Evolutionary conservation across 2,329 filamentous ascomycete genomes (phyloP).

Genomic region (Ilyonectria sp.): DNA sequence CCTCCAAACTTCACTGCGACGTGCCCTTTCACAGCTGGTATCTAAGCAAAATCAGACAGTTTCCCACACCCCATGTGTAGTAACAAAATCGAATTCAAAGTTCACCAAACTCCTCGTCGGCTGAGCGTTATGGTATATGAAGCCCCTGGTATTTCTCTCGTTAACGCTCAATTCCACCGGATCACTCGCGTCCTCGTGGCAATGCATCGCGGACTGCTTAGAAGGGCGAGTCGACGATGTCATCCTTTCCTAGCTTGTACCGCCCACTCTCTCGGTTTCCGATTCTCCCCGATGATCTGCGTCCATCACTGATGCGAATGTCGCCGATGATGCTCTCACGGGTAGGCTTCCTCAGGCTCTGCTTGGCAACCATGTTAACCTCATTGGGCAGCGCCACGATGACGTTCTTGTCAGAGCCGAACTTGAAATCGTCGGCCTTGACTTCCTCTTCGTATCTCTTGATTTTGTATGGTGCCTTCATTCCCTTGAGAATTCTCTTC

Average conservation of each 20-base stretch:
- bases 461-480: constrained; percentile 93
- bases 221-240: constrained; percentile 83
- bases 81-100: constrained; percentile 37
- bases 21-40: constrained; percentile 39
- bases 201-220: constrained; percentile 49
- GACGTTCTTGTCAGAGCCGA: constrained; percentile 96
- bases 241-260: constrained; percentile 83
- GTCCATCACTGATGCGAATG: constrained; percentile 62
- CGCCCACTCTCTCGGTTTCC: constrained; percentile 69
- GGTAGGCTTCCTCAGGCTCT: constrained; percentile 88
- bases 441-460: constrained; percentile 96
- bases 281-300: constrained; percentile 67
- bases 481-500: constrained; percentile 87
- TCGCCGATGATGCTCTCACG: constrained; percentile 89
- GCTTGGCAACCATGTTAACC: constrained; percentile 96
- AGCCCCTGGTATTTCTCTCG: constrained; percentile 13
- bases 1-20: constrained; percentile 19
- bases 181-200: constrained; percentile 5
- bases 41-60: constrained; percentile 45
- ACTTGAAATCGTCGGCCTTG: constrained; percentile 99
- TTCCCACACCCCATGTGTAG: constrained; percentile 19
- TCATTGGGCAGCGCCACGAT: constrained; percentile 97
- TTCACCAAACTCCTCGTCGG: constrained; percentile 43
- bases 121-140: constrained; percentile 30
- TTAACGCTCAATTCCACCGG: constrained; percentile 12